A percentile compares a stretch with the other conserved stretches of the same genome.
These are phyloP conservation scores for Berberis thunbergii DNA, from an alignment of 164 flowering plant species.

Conservation along the genomic window DNA sequence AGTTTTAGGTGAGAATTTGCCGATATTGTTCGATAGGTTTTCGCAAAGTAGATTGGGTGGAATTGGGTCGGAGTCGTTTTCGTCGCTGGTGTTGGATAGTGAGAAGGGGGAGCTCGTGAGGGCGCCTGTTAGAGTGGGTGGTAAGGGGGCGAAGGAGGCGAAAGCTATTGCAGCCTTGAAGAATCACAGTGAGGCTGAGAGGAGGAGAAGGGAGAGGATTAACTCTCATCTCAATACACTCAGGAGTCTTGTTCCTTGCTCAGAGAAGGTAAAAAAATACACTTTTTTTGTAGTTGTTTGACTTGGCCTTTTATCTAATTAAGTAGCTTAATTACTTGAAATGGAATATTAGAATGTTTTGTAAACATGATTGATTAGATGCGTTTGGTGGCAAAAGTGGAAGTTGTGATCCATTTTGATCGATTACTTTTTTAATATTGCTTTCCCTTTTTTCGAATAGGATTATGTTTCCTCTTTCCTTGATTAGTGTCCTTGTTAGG, in stretches of 20 bases:
- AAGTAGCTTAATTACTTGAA: too few relatives aligned
- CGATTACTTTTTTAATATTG: too few relatives aligned
- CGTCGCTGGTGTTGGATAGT: conserved; percentile 43
- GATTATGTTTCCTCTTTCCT: too few relatives aligned
- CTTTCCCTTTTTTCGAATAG: too few relatives aligned
- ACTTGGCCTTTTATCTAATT: too few relatives aligned
- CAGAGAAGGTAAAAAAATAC: conserved; percentile 40
- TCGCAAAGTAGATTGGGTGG: conserved; percentile 11
- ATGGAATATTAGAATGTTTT: too few relatives aligned
- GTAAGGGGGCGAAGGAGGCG: conserved; percentile 36
- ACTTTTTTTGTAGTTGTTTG: background rate
- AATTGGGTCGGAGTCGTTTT: conserved; percentile 20
- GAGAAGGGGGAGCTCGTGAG: conserved; percentile 50
- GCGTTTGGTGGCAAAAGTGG: too few relatives aligned
- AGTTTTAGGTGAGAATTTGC: conserved; percentile 8
- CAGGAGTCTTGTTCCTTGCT: conserved; percentile 53
- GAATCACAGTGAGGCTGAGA: conserved; percentile 94
- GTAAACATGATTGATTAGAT: too few relatives aligned
- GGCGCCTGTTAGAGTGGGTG: conserved; percentile 25
- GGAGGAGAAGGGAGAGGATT: conserved; percentile 86
- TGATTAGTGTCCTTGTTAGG: too few relatives aligned
- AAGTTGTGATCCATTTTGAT: too few relatives aligned
- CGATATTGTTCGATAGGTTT: conserved; percentile 7
- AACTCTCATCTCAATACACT: conserved; percentile 73
- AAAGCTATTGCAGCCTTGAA: conserved; percentile 70